Conservation (phyloP, 371 early-diverging fungal species). For the Rhizopus sp. region DNA sequence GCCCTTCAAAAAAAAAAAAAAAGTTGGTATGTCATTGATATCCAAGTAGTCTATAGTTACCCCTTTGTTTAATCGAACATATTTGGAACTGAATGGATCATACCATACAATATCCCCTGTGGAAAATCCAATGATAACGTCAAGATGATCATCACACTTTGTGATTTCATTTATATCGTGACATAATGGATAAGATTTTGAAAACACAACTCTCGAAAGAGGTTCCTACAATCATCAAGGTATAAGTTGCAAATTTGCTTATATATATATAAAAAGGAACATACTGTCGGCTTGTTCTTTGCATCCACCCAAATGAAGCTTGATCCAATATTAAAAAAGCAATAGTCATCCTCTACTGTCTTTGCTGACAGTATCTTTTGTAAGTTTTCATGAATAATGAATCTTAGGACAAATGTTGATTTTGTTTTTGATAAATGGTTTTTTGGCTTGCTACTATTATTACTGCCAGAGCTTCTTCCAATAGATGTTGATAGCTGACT, state of each 20-base stretch:
- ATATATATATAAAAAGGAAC: background rate
- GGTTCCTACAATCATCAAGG: slow-evolving; percentile 61
- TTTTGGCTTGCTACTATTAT: slow-evolving; percentile 52
- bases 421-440: slow-evolving; percentile 66
- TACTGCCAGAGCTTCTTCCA: slow-evolving; percentile 9
- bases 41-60: slow-evolving; percentile 9
- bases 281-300: slow-evolving; percentile 57
- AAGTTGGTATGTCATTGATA: background rate
- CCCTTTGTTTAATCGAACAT: slow-evolving; percentile 36
- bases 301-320: slow-evolving; percentile 76
- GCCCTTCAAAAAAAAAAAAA: slow-evolving; percentile 48
- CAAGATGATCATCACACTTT: slow-evolving; percentile 62
- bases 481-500: slow-evolving; percentile 25
- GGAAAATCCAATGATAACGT: slow-evolving; percentile 76
- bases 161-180: slow-evolving; percentile 86
- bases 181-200: slow-evolving; percentile 81
- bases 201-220: slow-evolving; percentile 76
- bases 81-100: slow-evolving; percentile 73
- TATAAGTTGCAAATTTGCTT: background rate
- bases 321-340: slow-evolving; percentile 66
- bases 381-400: slow-evolving; percentile 78
- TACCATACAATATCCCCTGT: slow-evolving; percentile 88
- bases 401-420: slow-evolving; percentile 76
- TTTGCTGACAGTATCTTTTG: slow-evolving; percentile 71
- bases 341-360: slow-evolving; percentile 41